phyloP scores from a whole-genome alignment of 2,329 filamentous ascomycete species.

The Ophiostoma ulmi region DNA sequence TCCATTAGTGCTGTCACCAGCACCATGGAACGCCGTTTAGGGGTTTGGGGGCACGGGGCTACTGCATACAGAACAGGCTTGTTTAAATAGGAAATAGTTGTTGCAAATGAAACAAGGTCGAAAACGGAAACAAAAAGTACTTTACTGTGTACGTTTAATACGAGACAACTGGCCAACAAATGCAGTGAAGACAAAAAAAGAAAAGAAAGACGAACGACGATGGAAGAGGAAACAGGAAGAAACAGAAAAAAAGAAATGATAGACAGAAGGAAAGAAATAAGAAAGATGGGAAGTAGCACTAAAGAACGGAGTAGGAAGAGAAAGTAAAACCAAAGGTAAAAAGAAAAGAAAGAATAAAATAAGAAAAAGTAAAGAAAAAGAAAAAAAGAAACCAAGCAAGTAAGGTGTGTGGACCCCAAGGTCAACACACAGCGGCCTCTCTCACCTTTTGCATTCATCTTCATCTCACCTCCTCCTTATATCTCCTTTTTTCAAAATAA shows the following conservation, averaged over 20 bases:
- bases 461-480: not conserved
- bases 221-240: not conserved
- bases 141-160: not conserved
- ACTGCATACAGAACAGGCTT: not conserved
- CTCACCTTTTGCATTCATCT: not conserved
- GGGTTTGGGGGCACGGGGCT: not conserved
- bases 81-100: not conserved
- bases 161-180: not conserved
- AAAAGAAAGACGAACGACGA: not conserved
- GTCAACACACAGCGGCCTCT: not conserved
- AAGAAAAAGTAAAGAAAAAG: not conserved
- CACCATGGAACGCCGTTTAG: not conserved
- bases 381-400: not conserved
- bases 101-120: not conserved
- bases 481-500: not conserved
- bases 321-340: not conserved
- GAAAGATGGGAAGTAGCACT: not conserved
- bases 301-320: not conserved
- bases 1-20: slow-evolving; percentile 5
- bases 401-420: not conserved
- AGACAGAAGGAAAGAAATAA: not conserved
- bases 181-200: not conserved
- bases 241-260: not conserved
- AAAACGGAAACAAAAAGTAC: not conserved
- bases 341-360: not conserved